These are phyloP conservation scores for Salix purpurea DNA, from an alignment of 345 rosid species.

Conservation along the genomic window DNA sequence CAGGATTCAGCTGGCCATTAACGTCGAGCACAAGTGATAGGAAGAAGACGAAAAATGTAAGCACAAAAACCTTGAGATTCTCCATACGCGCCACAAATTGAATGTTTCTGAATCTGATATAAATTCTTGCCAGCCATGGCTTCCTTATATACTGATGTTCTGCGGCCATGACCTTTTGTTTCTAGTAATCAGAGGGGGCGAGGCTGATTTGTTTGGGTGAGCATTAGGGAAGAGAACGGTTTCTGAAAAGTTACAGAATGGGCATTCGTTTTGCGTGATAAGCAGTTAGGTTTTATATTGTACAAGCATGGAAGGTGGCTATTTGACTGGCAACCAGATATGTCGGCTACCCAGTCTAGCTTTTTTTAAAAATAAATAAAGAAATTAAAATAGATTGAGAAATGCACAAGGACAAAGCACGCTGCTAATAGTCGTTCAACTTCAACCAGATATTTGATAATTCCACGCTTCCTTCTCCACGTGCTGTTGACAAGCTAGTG, in stretches of 20 bases:
- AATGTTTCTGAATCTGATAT: neutral
- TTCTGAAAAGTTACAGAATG: neutral
- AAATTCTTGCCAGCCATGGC: neutral
- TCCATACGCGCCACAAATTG: neutral
- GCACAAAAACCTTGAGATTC: neutral
- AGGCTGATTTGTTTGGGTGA: neutral
- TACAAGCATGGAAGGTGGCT: neutral
- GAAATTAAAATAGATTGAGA: too few species aligned
- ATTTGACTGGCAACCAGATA: neutral
- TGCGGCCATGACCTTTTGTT: constrained; percentile 1
- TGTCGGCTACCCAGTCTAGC: too few species aligned
- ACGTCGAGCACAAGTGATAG: neutral
- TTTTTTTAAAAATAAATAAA: too few species aligned
- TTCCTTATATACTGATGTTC: neutral
- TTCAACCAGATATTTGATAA: too few species aligned
- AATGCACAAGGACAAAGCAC: too few species aligned
- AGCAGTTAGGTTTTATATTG: neutral
- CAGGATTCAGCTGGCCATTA: neutral
- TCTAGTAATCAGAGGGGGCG: constrained; percentile 1
- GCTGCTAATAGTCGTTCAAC: too few species aligned
- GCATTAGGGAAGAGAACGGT: neutral
- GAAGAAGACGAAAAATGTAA: neutral
- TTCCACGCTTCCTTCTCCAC: too few species aligned
- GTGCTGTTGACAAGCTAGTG: too few species aligned
- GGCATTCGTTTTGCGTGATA: constrained; percentile 10